These are phyloP conservation scores for Paraconiothyrium sp. DNA, from an alignment of 2,329 filamentous ascomycete species.

Conservation along the genomic window DNA sequence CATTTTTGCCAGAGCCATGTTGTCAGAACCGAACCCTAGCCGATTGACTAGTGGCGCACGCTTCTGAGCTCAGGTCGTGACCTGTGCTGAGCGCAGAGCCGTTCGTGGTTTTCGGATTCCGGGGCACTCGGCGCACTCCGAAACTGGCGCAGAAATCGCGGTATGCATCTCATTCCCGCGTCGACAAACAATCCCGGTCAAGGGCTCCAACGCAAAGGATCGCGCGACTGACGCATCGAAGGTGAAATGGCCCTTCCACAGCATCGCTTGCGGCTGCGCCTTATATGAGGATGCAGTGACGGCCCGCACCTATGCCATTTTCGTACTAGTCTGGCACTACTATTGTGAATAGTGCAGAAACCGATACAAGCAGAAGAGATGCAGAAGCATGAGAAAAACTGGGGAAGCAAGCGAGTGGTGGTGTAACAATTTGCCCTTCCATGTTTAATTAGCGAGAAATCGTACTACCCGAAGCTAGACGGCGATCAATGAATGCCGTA, in stretches of 20 bases:
- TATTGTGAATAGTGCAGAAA: background rate
- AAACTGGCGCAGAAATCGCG: constrained; percentile 11
- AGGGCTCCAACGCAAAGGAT: constrained; percentile 1
- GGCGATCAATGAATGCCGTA: background rate
- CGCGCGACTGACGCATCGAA: constrained; percentile 2
- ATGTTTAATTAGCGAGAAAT: background rate
- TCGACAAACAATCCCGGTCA: constrained; percentile 3
- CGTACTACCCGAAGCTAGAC: constrained; percentile 9
- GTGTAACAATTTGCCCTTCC: background rate
- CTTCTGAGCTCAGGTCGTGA: constrained; percentile 14
- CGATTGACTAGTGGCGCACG: constrained; percentile 9
- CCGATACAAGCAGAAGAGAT: background rate
- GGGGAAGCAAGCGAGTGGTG: constrained; percentile 1
- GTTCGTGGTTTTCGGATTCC: constrained; percentile 13
- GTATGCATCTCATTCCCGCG: constrained; percentile 11
- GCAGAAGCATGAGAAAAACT: background rate
- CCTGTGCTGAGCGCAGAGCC: constrained; percentile 13
- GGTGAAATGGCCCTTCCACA: background rate
- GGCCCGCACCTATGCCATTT: background rate
- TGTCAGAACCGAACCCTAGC: constrained; percentile 13
- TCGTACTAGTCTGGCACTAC: background rate
- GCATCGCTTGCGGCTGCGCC: background rate
- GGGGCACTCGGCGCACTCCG: constrained; percentile 12
- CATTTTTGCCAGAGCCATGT: constrained; percentile 2
- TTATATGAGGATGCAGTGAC: background rate